Evolutionary conservation across 2,329 filamentous ascomycete species (phyloP).

Genomic region (Penicillium sp.): DNA sequence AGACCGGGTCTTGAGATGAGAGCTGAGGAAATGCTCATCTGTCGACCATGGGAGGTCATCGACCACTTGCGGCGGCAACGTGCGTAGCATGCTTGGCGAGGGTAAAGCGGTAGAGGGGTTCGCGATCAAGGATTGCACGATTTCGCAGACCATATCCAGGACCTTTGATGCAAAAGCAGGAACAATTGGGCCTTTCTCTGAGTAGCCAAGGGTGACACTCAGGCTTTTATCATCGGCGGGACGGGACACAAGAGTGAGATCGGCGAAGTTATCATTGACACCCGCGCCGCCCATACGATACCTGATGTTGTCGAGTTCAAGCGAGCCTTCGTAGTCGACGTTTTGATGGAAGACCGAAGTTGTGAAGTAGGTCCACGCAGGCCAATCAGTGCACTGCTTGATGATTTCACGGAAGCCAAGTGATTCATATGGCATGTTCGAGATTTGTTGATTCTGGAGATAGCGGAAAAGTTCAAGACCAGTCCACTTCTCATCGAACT

Average conservation of each 20-base stretch:
- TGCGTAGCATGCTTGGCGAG: slow-evolving; percentile 28
- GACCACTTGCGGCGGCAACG: slow-evolving; percentile 27
- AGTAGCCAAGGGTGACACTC: slow-evolving; percentile 35
- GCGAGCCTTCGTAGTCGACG: slow-evolving; percentile 30
- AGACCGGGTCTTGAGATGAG: slow-evolving; percentile 33
- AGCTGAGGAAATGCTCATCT: slow-evolving; percentile 30
- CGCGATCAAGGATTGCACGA: slow-evolving; percentile 30
- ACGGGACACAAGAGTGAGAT: slow-evolving; percentile 37
- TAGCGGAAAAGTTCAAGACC: slow-evolving; percentile 48
- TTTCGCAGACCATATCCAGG: slow-evolving; percentile 38
- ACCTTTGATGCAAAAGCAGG: slow-evolving; percentile 30
- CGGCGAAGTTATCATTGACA: slow-evolving; percentile 36
- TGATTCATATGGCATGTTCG: slow-evolving; percentile 51
- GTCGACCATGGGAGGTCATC: slow-evolving; percentile 22
- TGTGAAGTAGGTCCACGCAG: slow-evolving; percentile 37
- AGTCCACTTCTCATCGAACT: slow-evolving; percentile 48
- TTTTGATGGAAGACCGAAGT: slow-evolving; percentile 39
- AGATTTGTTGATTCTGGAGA: slow-evolving; percentile 54
- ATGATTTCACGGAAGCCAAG: slow-evolving; percentile 52
- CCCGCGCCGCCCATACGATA: slow-evolving; percentile 37
- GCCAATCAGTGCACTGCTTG: slow-evolving; percentile 38
- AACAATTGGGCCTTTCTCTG: slow-evolving; percentile 31
- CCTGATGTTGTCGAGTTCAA: slow-evolving; percentile 34
- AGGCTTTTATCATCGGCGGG: slow-evolving; percentile 29
- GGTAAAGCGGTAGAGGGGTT: slow-evolving; percentile 32